Evolutionary conservation across 2,329 filamentous ascomycete genomes (phyloP).

Genomic region (Cordyceps cicadae): DNA sequence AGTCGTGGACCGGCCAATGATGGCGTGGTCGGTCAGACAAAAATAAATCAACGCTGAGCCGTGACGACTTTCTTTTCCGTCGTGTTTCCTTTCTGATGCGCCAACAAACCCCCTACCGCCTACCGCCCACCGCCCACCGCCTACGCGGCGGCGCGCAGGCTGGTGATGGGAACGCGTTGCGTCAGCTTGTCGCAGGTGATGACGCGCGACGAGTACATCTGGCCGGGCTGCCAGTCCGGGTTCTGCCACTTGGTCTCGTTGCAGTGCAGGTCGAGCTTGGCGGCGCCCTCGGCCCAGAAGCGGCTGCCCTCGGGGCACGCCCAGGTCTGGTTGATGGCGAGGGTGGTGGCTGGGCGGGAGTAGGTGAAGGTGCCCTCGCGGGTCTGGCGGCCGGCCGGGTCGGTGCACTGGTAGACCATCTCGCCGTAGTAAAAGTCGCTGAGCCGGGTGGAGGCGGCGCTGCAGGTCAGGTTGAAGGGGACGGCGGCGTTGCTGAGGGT

Average conservation of each 20-base stretch:
- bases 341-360: slow-evolving; percentile 24
- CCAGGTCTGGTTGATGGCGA: slow-evolving; percentile 43
- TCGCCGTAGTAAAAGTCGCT: slow-evolving; percentile 43
- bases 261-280: slow-evolving; percentile 23
- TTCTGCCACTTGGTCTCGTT: slow-evolving; percentile 21
- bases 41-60: background rate
- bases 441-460: slow-evolving; percentile 33
- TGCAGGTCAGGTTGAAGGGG: slow-evolving; percentile 28
- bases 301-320: slow-evolving; percentile 30
- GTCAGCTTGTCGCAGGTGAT: slow-evolving; percentile 22
- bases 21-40: background rate
- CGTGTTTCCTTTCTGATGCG: background rate
- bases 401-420: slow-evolving; percentile 34
- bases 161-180: slow-evolving; percentile 19
- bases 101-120: background rate
- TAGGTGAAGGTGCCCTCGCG: slow-evolving; percentile 35
- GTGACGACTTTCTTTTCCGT: background rate
- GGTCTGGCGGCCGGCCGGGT: slow-evolving; percentile 20
- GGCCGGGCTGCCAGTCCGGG: slow-evolving; percentile 23
- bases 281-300: slow-evolving; percentile 22
- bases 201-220: slow-evolving; percentile 24
- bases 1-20: slow-evolving; percentile 9
- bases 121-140: background rate
- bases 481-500: slow-evolving; percentile 40
- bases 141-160: slow-evolving; percentile 21